Base-by-base conservation (phyloP, 306 rosid genomes). In the Fagus sylvatica region DNA sequence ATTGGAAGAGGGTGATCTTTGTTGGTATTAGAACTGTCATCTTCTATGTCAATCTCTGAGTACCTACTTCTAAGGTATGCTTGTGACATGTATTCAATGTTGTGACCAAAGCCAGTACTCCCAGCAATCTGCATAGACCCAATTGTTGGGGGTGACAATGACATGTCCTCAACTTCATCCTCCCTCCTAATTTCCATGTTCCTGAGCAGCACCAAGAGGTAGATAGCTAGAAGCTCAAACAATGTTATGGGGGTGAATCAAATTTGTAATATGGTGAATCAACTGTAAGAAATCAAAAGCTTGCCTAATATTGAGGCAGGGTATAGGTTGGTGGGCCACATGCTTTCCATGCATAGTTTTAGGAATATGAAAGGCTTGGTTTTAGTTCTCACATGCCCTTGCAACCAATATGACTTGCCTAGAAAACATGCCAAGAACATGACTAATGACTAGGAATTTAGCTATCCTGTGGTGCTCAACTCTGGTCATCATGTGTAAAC, bases 1-100 rank as follows among this genome's bases (percentile, higher is more conserved):
- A 94, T 89, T 4, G 98, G 97, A 42, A 94, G 93, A 74, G 98
- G 97, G n/a, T 69, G 48, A 79, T 76, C 87, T 53, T 71, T 88
- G 74, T 60, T 88, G 55, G 82, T 28, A 62, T 55, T 71, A 53
- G 77, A 64, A 49, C 64, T 85, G 22, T 87, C 88, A 78, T 78
- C 82, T 75, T 79, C 71, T 37, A 94, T 86, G 54, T 88, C 91
- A 77, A 94, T 84, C 77, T 94, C 93, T 30, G 97, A 85, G 85
- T 70, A 86, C 67, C 83, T 89, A 71, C 87, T 90, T 48, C 53
- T 65, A 34, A 86, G 81, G 77, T 82, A 88, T 6, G 97, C 69
- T 39, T 84, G 89, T 53, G 97, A 81, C 88, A 89, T 87, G 74
- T 87, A 82, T 68, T 91, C 98, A 42, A 84, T 82, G 80, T 81